Evolutionary conservation across 371 early-diverging fungal species (phyloP).

Genomic region (Mortierella sp.): DNA sequence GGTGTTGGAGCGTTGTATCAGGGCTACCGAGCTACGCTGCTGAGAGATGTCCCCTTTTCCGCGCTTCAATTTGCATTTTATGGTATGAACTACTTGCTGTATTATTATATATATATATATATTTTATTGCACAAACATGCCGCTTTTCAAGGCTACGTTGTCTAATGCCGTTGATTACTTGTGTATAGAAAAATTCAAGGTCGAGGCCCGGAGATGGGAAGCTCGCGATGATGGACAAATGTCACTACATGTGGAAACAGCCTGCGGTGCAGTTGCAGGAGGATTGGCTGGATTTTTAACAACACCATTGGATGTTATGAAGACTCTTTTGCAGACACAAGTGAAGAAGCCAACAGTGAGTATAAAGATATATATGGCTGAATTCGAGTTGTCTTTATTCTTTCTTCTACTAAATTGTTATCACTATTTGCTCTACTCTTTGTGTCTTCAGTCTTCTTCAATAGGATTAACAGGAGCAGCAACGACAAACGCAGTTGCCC

Average conservation of each 20-base stretch:
- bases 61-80: conserved; percentile 82
- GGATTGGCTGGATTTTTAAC: conserved; percentile 77
- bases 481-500: too few relatives aligned
- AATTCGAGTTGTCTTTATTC: neutral
- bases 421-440: neutral
- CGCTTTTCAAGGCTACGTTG: too few relatives aligned
- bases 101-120: too few relatives aligned
- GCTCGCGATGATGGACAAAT: conserved; percentile 55
- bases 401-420: neutral
- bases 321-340: conserved; percentile 77
- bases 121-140: too few relatives aligned
- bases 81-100: too few relatives aligned
- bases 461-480: conserved; percentile 22
- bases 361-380: neutral
- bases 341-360: conserved; percentile 57
- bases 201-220: conserved; percentile 53
- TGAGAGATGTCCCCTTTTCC: conserved; percentile 82
- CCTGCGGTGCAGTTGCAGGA: conserved; percentile 75
- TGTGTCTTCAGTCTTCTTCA: too few relatives aligned
- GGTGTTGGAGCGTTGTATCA: conserved; percentile 74
- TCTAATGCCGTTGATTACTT: neutral
- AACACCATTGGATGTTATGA: conserved; percentile 79
- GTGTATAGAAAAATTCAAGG: conserved; percentile 56
- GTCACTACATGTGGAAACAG: conserved; percentile 66
- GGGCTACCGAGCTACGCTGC: conserved; percentile 75